Evolutionary conservation across 805 yeast species (phyloP).

Genomic region (Yarrowia yakushimensis): DNA sequence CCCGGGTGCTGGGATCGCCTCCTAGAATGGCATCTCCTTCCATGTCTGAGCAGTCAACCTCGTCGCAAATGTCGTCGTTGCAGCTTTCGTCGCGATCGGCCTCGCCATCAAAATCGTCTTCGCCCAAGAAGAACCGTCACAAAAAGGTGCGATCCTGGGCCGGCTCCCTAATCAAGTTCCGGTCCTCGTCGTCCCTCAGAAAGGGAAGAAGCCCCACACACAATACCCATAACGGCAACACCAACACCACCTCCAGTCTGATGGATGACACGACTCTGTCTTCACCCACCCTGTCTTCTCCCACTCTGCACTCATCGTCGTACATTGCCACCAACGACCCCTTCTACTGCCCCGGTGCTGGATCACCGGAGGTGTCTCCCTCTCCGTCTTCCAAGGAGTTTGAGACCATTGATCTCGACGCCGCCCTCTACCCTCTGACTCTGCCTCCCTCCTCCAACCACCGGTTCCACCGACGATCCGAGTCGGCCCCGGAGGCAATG

Average conservation of each 20-base stretch:
- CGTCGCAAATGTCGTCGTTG: constrained; percentile 24
- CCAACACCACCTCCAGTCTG: not conserved
- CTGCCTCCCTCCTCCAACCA: constrained; percentile 23
- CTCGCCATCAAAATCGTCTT: constrained; percentile 7
- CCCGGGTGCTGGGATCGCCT: constrained; percentile 28
- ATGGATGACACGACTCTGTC: not conserved
- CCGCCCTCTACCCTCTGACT: constrained; percentile 43
- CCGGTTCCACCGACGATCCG: constrained; percentile 49
- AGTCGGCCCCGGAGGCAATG: constrained; percentile 53
- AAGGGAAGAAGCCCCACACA: constrained; percentile 8
- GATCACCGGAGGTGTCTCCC: constrained; percentile 25
- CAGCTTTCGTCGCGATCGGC: constrained; percentile 26
- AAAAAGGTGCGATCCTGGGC: constrained; percentile 44
- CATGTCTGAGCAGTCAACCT: constrained; percentile 24
- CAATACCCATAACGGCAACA: constrained; percentile 1
- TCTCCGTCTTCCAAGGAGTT: constrained; percentile 35
- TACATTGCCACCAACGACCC: constrained; percentile 27
- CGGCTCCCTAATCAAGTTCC: constrained; percentile 35
- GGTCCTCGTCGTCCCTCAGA: constrained; percentile 18
- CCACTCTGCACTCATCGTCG: constrained; percentile 29
- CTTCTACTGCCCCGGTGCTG: constrained; percentile 28
- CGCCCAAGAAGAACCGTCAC: constrained; percentile 33
- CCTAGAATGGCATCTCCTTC: constrained; percentile 28
- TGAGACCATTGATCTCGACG: constrained; percentile 51
- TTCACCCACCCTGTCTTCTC: constrained; percentile 27